Evolutionary conservation across 2,329 filamentous ascomycete species (phyloP).

Genomic region (Rutstroemia sp.): DNA sequence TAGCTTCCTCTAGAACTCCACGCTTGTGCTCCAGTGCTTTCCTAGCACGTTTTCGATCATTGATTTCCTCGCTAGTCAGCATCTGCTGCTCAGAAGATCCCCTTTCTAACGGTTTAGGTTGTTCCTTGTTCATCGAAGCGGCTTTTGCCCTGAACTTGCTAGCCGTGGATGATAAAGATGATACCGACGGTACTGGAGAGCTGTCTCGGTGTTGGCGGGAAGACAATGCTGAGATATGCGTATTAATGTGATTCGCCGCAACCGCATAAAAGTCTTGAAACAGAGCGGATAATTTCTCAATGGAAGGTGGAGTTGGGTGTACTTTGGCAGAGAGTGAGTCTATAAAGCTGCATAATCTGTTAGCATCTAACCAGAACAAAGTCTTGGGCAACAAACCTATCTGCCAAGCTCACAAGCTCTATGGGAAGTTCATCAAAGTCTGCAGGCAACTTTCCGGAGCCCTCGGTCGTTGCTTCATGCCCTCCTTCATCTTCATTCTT

Average conservation of each 20-base stretch:
- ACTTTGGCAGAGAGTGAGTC: conserved; percentile 84
- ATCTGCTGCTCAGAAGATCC: conserved; percentile 63
- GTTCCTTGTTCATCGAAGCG: conserved; percentile 46
- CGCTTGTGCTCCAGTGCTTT: conserved; percentile 73
- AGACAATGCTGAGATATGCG: conserved; percentile 75
- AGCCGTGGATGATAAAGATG: conserved; percentile 48
- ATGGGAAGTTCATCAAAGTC: conserved; percentile 87
- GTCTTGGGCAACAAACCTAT: conserved; percentile 53
- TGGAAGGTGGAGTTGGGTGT: conserved; percentile 72
- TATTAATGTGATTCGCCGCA: conserved; percentile 74
- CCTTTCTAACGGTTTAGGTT: conserved; percentile 35
- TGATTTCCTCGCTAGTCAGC: conserved; percentile 81
- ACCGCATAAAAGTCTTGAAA: conserved; percentile 92
- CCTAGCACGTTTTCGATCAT: conserved; percentile 69
- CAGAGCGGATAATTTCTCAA: conserved; percentile 73
- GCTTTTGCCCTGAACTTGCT: conserved; percentile 50
- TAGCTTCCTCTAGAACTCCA: conserved; percentile 75
- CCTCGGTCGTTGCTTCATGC: conserved; percentile 15
- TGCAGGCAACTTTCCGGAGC: conserved; percentile 21
- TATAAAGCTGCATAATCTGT: conserved; percentile 59
- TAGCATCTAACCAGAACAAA: neutral
- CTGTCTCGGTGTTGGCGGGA: conserved; percentile 64
- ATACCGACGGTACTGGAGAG: conserved; percentile 46
- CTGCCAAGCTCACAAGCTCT: conserved; percentile 82
- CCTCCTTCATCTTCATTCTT: conserved; percentile 31